Evolutionary conservation across 148 eudicot genomes (phyloP).

Genomic region (Selenicereus undatus): DNA sequence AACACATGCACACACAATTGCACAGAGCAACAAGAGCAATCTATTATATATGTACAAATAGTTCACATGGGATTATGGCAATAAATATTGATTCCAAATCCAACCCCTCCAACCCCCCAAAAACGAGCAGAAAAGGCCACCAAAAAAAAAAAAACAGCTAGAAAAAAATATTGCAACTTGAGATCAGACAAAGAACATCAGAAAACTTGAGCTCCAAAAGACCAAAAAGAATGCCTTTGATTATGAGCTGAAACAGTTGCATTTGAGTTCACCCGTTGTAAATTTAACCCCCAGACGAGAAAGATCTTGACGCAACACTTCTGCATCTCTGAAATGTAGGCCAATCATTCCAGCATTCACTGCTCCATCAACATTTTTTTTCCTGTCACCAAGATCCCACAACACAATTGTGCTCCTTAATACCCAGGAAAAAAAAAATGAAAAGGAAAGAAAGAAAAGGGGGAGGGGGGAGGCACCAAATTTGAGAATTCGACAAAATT

Average conservation of each 20-base stretch:
- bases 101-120: too few species aligned
- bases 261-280: slow-evolving; percentile 19
- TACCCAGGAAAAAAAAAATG: not conserved
- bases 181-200: not conserved
- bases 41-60: not conserved
- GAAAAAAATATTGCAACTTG: too few species aligned
- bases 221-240: not conserved
- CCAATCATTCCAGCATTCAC: slow-evolving; percentile 61
- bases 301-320: slow-evolving; percentile 51
- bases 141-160: too few species aligned
- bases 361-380: slow-evolving; percentile 81
- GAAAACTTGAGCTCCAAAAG: not conserved
- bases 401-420: not conserved
- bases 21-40: not conserved
- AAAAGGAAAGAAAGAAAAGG: not conserved
- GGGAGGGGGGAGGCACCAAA: not conserved
- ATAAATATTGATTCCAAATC: not conserved
- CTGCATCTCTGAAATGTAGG: slow-evolving; percentile 64
- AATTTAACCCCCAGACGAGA: slow-evolving; percentile 44
- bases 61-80: not conserved
- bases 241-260: slow-evolving; percentile 16
- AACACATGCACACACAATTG: not conserved
- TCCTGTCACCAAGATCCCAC: slow-evolving; percentile 35
- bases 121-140: not conserved
- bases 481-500: not conserved